phyloP scores from a whole-genome alignment of 495 filamentous ascomycete genomes.

The Xylaria telfairii region DNA sequence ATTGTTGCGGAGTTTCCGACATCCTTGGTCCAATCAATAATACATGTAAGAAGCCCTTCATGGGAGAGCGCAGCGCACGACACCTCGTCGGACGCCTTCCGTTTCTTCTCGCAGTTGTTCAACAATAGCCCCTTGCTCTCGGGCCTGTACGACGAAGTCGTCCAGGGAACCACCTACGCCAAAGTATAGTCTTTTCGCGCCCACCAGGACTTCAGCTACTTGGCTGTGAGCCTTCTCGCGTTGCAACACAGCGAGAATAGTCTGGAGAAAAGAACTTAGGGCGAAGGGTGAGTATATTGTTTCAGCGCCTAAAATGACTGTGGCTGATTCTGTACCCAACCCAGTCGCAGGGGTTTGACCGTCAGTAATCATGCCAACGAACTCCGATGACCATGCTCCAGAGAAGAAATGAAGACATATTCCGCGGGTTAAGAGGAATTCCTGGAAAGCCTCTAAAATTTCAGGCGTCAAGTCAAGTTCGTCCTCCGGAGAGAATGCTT shows the following conservation, averaged over 20 bases:
- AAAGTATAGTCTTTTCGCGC: slow-evolving; percentile 94
- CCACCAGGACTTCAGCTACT: slow-evolving; percentile 72
- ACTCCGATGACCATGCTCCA: slow-evolving; percentile 79
- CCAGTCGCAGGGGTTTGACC: slow-evolving; percentile 25
- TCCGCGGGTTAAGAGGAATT: slow-evolving; percentile 57
- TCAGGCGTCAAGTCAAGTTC: slow-evolving; percentile 76
- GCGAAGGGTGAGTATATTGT: slow-evolving; percentile 92
- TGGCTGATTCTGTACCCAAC: slow-evolving; percentile 24
- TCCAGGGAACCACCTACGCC: slow-evolving; percentile 93
- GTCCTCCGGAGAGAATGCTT: slow-evolving; percentile 58
- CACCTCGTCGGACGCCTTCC: slow-evolving; percentile 62
- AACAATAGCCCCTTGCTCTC: slow-evolving; percentile 59
- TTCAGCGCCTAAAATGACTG: slow-evolving; percentile 82
- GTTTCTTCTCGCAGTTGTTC: slow-evolving; percentile 68
- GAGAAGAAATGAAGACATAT: slow-evolving; percentile 78
- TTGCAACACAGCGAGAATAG: slow-evolving; percentile 68
- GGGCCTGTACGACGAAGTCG: slow-evolving; percentile 75
- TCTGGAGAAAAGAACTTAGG: slow-evolving; percentile 73
- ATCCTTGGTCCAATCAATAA: background rate
- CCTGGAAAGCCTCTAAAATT: slow-evolving; percentile 66
- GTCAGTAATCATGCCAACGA: slow-evolving; percentile 62
- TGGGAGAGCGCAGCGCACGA: slow-evolving; percentile 52
- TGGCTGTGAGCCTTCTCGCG: slow-evolving; percentile 51
- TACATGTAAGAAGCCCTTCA: background rate
- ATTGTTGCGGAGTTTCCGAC: background rate